Evolutionary conservation across 2,329 filamentous ascomycete genomes (phyloP).

Genomic region (Cadophora malorum): DNA sequence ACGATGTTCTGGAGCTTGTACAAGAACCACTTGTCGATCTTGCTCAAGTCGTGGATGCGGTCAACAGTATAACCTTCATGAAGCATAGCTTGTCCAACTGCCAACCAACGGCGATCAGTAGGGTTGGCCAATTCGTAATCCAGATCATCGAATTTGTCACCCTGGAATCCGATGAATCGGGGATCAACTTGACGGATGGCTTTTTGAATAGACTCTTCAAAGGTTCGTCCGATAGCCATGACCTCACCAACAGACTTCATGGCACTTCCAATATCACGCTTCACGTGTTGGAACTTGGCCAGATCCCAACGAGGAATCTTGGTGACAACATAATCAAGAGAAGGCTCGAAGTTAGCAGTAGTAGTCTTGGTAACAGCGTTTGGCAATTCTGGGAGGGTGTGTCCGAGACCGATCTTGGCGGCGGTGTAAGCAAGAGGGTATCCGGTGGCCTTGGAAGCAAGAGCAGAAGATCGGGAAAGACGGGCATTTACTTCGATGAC

Average conservation of each 20-base stretch:
- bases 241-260: conserved; percentile 99
- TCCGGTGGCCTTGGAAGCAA: conserved; percentile 97
- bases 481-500: conserved; percentile 99
- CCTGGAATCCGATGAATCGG: conserved; percentile 89
- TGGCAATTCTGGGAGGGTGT: conserved; percentile 92
- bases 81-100: conserved; percentile 96
- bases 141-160: conserved; percentile 90
- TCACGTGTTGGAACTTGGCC: conserved; percentile 98
- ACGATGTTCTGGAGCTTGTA: conserved; percentile 99
- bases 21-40: conserved; percentile 99
- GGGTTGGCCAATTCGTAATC: conserved; percentile 91
- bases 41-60: conserved; percentile 88
- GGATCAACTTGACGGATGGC: conserved; percentile 97
- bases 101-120: conserved; percentile 95
- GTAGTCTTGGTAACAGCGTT: conserved; percentile 99
- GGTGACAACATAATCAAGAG: conserved; percentile 95
- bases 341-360: conserved; percentile 98
- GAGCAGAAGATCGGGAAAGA: conserved; percentile 94
- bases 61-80: conserved; percentile 96
- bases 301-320: conserved; percentile 99
- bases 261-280: conserved; percentile 93
- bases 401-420: conserved; percentile 96
- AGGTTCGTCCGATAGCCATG: conserved; percentile 98
- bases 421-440: conserved; percentile 97
- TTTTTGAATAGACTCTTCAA: conserved; percentile 99